Evolutionary conservation across 306 rosid genomes (phyloP), one percentile per base, ranked within the genome.

Genomic region (Cicer chorassanicum): DNA sequence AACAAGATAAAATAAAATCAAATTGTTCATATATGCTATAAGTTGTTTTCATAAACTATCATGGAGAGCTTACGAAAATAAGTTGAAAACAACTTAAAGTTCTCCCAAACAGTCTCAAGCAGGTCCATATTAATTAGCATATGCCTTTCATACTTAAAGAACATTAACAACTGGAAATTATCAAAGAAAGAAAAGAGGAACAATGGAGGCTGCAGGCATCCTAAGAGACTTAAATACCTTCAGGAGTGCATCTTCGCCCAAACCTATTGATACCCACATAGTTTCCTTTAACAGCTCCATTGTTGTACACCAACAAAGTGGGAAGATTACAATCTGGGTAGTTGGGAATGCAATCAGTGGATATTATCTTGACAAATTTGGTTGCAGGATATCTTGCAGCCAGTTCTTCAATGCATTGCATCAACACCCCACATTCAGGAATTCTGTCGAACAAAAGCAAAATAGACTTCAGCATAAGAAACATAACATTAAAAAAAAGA

Each of bases 271-370:
- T 24, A 7, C 98, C 98, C 10, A 88, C 98, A 41, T 90, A 81
- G 74, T 94, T 94, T 73, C 95, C 98, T 78, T 91, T 94, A 67
- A 91, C 95, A 7, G 92, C 93, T 45, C 97, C 90, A 76, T 88
- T 94, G 89, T 94, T 91, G 87, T 94, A 94, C 12, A 94, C 97
- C 70, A 91, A 77, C 29, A 94, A 76, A 72, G 98, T 90, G 7
- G 98, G 98, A 76, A 91, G 89, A 83, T 94, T 94, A 19, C 83
- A 72, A 81, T 94, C 97, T 0, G 96, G 97, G 70, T 94, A 94
- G 78, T 94, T 94, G 0, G 97, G 98, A 76, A 94, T 94, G 85
- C 98, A 94, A 21, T 94, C 98, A 3, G 98, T 94, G 2, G 98
- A 91, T 84, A 94, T 88, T 72, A 91, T 94, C 83, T 91, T 91